Conservation (phyloP, 495 filamentous ascomycete species). For the Pseudoneurospora amorphoporcata region DNA sequence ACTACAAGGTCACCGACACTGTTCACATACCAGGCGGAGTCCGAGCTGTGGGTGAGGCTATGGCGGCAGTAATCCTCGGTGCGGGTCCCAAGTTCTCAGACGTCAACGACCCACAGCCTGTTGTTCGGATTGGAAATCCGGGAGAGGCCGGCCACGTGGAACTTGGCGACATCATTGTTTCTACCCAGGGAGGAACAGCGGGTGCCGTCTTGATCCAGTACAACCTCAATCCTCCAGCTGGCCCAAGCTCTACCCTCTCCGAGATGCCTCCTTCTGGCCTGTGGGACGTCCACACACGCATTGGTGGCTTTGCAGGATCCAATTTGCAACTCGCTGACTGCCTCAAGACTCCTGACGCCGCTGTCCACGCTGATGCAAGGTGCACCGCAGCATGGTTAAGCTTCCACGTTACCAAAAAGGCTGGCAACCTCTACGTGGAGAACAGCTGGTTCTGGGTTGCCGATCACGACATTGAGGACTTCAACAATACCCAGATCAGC, state of each 20-base stretch:
- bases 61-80: constrained; percentile 34
- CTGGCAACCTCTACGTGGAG: constrained; percentile 59
- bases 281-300: constrained; percentile 86
- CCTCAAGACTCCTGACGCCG: constrained; percentile 34
- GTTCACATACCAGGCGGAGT: constrained; percentile 43
- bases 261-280: constrained; percentile 60
- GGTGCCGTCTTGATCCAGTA: constrained; percentile 68
- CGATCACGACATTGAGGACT: constrained; percentile 71
- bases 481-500: constrained; percentile 61
- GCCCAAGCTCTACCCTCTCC: constrained; percentile 16
- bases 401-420: constrained; percentile 65
- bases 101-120: constrained; percentile 32
- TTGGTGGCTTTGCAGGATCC: constrained; percentile 72
- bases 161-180: constrained; percentile 43
- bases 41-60: constrained; percentile 31
- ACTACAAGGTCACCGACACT: constrained; percentile 30
- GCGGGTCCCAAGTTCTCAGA: constrained; percentile 38
- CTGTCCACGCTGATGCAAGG: constrained; percentile 36
- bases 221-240: constrained; percentile 48
- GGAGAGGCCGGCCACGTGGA: constrained; percentile 46
- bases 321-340: constrained; percentile 65
- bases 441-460: constrained; percentile 93
- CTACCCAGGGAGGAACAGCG: constrained; percentile 28
- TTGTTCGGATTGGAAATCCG: constrained; percentile 41
- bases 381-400: constrained; percentile 70